Evolutionary conservation across 148 eudicot genomes (phyloP), one percentile per base, ranked within the genome.

Genomic region (Rhododendron ovatum): DNA sequence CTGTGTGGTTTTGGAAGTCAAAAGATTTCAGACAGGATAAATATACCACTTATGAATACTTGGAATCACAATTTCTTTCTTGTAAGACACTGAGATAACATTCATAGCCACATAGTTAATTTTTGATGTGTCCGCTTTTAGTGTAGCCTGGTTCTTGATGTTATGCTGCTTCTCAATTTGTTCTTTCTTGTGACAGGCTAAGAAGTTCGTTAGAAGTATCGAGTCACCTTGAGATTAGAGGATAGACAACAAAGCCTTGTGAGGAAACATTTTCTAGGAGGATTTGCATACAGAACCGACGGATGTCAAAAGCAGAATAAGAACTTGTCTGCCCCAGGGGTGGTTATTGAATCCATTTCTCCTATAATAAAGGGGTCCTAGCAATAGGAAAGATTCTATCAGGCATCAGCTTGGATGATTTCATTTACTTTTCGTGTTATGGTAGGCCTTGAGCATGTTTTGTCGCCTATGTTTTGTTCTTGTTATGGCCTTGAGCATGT

Each of bases 131-230:
- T 48, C 67, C 53, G 43, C 35, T 35, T 83, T 15, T n/a, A 14
- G 26, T n/a, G 9, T 65, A 65, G 71, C 30, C 4, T 28, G 39
- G 13, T 33, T 71, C 33, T 30, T 18, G 7, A 2, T 33, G 35
- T 33, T 74, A 6, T 75, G 12, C 41, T 33, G 39, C 3, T 75
- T 35, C 79, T 17, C 76, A 28, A 74, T 22, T 24, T 8, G 69
- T 65, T 87, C 24, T 84, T 57, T 82, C 57, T 83, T 63, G 53
- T 85, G 57, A 67, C 98, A 96, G 98, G 96, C 96, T 28, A 95
- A 95, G 90, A 95, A 94, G 88, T 87, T 94, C 20, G 92, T 95
- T 78, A 92, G 84, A 87, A 91, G 86, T 61, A 80, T 94, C 12
- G 94, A 95, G 88, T 91, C 96, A 7, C 83, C 94, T 69, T 90